Evolutionary conservation across 176 grass and related monocot genomes (phyloP), one percentile per base, ranked within the genome.

Genomic region (Zea mays): DNA sequence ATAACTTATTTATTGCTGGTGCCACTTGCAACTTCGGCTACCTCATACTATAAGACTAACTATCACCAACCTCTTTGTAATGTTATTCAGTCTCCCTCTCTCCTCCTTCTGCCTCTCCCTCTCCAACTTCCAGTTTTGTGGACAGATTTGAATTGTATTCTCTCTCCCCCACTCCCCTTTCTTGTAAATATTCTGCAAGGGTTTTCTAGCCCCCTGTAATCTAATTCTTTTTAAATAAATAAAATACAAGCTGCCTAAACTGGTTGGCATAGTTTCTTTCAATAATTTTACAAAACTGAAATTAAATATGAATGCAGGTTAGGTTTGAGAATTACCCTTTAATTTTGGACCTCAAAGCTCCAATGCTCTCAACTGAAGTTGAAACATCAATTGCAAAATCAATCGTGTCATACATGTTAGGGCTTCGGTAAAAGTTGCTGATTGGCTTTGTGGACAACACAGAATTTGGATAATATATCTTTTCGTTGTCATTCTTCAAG

Each of bases 401-500:
- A 4, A 99, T 68, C 0, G 77, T 65, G 59, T 99, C 96, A 17
- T 72, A 74, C 96, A 99, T 99, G 50, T 99, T 90, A 52, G 96
- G 96, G 81, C 96, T 99, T 79, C 92, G 89, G 75, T 95, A 99
- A 70, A 92, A 99, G 62, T 99, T 99, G 88, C 92, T 95, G 87
- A 99, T 99, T 33, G 96, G 75, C 81, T 93, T 99, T 36, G 87
- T 85, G 11, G 90, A 82, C 60, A 99, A 51, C 34, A 95, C 96
- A 3, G 96, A 86, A 83, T 99, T 99, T 61, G 96, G 92, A 77
- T 99, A 99, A 81, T 90, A 99, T 76, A 99, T 78, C 79, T 99
- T 99, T 86, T 95, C 92, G 54, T 92, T 94, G 71, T 98, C 91
- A 71, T 92, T 81, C 81, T 86, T 94, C 83, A 98, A 65, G 40